phyloP scores from a whole-genome alignment of 1,284 basidiomycete species.

The Ceratobasidium sp. region DNA sequence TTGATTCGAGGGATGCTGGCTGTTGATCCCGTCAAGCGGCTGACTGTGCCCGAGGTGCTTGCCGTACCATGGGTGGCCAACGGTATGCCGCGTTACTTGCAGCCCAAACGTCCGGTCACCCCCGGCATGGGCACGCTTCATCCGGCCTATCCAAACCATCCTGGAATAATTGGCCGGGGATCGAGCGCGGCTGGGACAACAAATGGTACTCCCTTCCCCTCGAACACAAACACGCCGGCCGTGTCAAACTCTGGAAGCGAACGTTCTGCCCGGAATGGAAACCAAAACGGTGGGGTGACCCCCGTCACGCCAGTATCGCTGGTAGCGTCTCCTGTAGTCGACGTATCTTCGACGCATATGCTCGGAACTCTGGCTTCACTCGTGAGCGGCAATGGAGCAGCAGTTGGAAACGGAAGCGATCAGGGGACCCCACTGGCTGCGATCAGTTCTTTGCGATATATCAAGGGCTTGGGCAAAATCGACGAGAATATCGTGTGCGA shows the following conservation, averaged over 20 bases:
- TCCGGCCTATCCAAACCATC: constrained; percentile 28
- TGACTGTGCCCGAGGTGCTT: constrained; percentile 89
- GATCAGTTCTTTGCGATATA: constrained; percentile 65
- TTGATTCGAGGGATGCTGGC: constrained; percentile 89
- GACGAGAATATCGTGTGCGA: constrained; percentile 91
- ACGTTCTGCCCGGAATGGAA: not conserved
- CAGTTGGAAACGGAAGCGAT: constrained; percentile 25
- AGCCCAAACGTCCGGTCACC: constrained; percentile 76
- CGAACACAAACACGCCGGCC: constrained; percentile 25
- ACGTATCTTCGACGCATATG: constrained; percentile 62
- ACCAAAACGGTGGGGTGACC: not conserved
- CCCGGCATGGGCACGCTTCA: constrained; percentile 58
- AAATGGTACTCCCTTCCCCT: constrained; percentile 18
- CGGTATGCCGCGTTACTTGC: constrained; percentile 87
- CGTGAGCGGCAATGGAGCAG: constrained; percentile 61
- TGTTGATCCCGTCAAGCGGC: constrained; percentile 91
- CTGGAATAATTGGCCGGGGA: constrained; percentile 10
- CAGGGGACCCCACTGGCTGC: constrained; percentile 13
- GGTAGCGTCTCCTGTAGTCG: constrained; percentile 44
- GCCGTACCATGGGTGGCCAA: constrained; percentile 88
- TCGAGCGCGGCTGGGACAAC: constrained; percentile 1
- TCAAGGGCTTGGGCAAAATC: constrained; percentile 86
- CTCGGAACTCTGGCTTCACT: constrained; percentile 75
- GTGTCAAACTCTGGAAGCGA: constrained; percentile 40
- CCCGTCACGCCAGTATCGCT: constrained; percentile 48